Base-by-base conservation (phyloP, 495 filamentous ascomycete species). In the Astrothelium subdiscretum region DNA sequence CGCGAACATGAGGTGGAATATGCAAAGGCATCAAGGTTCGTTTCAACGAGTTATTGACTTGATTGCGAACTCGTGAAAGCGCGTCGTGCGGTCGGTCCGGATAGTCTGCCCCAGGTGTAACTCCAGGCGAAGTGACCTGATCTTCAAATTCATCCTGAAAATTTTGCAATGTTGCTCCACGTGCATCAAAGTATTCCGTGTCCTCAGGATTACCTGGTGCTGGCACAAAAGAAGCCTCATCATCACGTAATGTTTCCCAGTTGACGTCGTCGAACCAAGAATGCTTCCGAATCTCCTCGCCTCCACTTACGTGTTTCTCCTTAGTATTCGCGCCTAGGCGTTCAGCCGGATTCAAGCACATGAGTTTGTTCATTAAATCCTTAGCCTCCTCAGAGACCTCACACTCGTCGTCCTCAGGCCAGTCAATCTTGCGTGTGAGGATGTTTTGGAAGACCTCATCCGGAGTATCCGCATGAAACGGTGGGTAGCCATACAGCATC, bases 401-500 rank as follows among this genome's bases (percentile, higher is more conserved):
- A 58, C 62, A 62, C 11, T 84, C 79, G 6, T 69, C 67, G 51
- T 90, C 87, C 42, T 83, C 82, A 0, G 92, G 92, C 90, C 92
- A 98, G 63, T 88, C 86, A 51, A 97, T 95, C 66, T 82, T 87
- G 48, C 94, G 86, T 26, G 86, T 83, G 26, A 97, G 78, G 61
- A 98, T 98, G 68, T 97, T 97, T 65, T 96, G 90, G 69, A 98
- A 98, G 12, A 98, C 95, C 68, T 92, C 80, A 62, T 98, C 95
- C 0, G 94, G 94, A 43, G 90, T 89, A 20, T 79, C 78, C 5
- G 90, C 94, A 71, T 98, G 91, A 74, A 98, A 98, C 24, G 94
- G 94, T 1, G 94, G 94, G 74, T 89, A 81, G 60, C 94, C 88
- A 71, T 88, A 97, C 22, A 98, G 77, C 64, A 96, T 97, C 67